phyloP scores from a whole-genome alignment of 2,329 filamentous ascomycete genomes.

The Aspergillus pseudoglaucus region DNA sequence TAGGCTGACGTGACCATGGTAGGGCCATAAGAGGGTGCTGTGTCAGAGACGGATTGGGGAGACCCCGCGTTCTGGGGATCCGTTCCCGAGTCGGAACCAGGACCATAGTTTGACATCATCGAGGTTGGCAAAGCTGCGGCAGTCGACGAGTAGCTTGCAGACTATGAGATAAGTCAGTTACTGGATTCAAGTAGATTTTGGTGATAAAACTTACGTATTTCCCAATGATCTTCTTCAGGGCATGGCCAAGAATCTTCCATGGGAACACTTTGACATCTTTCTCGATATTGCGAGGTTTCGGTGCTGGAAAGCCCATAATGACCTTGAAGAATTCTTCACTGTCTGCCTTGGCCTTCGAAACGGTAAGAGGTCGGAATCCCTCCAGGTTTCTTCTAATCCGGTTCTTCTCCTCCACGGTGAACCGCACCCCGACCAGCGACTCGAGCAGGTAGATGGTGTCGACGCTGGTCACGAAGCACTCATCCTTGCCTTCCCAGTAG shows the following conservation, averaged over 20 bases:
- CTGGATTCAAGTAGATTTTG: constrained; percentile 16
- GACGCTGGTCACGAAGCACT: constrained; percentile 92
- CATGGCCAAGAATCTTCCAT: constrained; percentile 81
- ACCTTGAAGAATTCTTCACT: constrained; percentile 98
- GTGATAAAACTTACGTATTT: constrained; percentile 66
- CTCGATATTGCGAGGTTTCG: constrained; percentile 95
- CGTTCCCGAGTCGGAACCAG: constrained; percentile 42
- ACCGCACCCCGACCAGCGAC: constrained; percentile 76
- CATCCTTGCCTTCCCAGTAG: constrained; percentile 84
- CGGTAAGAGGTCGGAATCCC: constrained; percentile 84
- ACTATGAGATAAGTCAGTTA: constrained; percentile 38
- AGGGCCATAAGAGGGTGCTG: constrained; percentile 40
- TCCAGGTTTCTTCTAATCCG: constrained; percentile 92
- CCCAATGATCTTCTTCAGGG: constrained; percentile 95
- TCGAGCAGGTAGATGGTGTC: constrained; percentile 95
- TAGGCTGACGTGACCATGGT: constrained; percentile 38
- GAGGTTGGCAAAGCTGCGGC: constrained; percentile 42
- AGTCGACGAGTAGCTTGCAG: constrained; percentile 63
- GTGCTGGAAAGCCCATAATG: constrained; percentile 94
- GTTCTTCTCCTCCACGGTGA: constrained; percentile 98
- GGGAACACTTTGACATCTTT: constrained; percentile 99
- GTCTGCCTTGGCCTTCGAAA: constrained; percentile 86
- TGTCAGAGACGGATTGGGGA: constrained; percentile 43
- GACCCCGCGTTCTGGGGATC: constrained; percentile 44
- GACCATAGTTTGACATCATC: constrained; percentile 34